These are phyloP conservation scores for Oropetium thomaeum DNA, from an alignment of 176 grass and related monocot species.

Conservation along the genomic window DNA sequence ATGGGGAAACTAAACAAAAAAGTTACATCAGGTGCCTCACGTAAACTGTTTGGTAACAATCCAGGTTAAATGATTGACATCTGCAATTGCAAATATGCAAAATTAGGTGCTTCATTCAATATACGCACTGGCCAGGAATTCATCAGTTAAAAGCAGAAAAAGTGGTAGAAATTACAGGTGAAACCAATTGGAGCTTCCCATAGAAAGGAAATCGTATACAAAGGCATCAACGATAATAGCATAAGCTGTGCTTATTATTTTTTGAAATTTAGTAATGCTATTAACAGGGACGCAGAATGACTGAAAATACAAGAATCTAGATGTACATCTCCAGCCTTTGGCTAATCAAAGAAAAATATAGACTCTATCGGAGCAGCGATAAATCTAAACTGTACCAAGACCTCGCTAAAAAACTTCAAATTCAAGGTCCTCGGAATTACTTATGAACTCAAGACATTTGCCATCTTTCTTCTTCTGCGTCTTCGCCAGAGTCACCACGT, in stretches of 20 bases:
- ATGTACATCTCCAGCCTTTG: constrained; percentile 48
- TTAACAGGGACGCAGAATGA: constrained; percentile 39
- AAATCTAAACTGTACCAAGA: constrained; percentile 32
- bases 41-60: background rate
- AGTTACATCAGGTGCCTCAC: background rate
- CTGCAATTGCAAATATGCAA: background rate
- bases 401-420: constrained; percentile 66
- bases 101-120: background rate
- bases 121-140: background rate
- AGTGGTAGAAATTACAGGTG: background rate
- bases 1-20: background rate
- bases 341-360: constrained; percentile 36
- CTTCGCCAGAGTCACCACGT: constrained; percentile 37
- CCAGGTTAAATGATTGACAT: background rate
- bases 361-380: constrained; percentile 21
- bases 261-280: constrained; percentile 39
- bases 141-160: constrained; percentile 11
- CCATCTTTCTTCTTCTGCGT: constrained; percentile 63
- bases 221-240: constrained; percentile 28
- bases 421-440: constrained; percentile 46
- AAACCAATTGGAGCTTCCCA: background rate
- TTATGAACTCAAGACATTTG: constrained; percentile 64
- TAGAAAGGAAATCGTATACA: constrained; percentile 17
- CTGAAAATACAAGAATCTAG: constrained; percentile 51
- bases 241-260: constrained; percentile 33